phyloP scores from a whole-genome alignment of 2,329 filamentous ascomycete species.

The Arthrobotrys megalospora region DNA sequence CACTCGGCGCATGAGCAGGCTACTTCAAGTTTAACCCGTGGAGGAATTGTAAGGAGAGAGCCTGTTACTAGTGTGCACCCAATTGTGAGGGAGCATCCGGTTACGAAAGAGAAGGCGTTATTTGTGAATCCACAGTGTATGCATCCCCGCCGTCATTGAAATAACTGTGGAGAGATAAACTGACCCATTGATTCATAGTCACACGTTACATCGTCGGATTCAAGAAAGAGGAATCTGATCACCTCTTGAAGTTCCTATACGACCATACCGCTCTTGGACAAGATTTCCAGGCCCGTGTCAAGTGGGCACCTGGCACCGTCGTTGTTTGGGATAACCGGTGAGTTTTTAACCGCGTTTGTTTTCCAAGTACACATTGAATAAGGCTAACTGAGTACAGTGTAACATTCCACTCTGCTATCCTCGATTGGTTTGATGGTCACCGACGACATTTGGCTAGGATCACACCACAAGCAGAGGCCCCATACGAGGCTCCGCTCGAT shows the following conservation, averaged over 20 bases:
- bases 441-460: conserved; percentile 84
- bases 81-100: conserved; percentile 83
- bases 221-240: conserved; percentile 89
- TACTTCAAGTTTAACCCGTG: conserved; percentile 76
- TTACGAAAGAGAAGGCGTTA: conserved; percentile 85
- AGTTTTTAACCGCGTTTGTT: background rate
- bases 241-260: conserved; percentile 81
- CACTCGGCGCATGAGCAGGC: conserved; percentile 89
- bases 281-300: conserved; percentile 81
- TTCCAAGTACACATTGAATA: background rate
- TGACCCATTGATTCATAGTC: conserved; percentile 70
- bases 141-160: conserved; percentile 63
- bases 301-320: conserved; percentile 84
- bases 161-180: no score
- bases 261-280: conserved; percentile 80
- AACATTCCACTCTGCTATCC: conserved; percentile 81
- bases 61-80: conserved; percentile 83
- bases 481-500: conserved; percentile 43
- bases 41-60: conserved; percentile 81
- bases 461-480: conserved; percentile 82
- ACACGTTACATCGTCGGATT: conserved; percentile 84
- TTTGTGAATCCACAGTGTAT: conserved; percentile 87
- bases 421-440: conserved; percentile 86
- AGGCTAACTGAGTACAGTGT: conserved; percentile 67
- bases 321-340: conserved; percentile 80